Evolutionary conservation across 202 grass and related monocot genomes (phyloP).

Genomic region (Zoysia matrella): DNA sequence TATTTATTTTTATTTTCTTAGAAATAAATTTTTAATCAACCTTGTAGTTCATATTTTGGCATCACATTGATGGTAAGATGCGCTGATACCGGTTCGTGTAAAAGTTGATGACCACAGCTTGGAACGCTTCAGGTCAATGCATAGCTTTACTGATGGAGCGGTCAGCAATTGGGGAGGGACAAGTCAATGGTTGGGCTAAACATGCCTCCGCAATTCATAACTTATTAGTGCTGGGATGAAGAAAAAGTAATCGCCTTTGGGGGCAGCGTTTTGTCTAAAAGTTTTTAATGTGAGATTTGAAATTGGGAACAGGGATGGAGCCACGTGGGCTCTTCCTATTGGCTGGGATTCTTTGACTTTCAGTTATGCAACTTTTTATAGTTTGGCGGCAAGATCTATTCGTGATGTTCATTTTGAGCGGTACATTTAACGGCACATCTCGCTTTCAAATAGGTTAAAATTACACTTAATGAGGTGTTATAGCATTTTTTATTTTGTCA

Average conservation of each 20-base stretch:
- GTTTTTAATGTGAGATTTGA: constrained; percentile 27
- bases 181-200: constrained; percentile 50
- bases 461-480: constrained; percentile 27
- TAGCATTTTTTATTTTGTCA: neutral
- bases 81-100: constrained; percentile 36
- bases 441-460: constrained; percentile 56
- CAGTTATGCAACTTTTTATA: neutral
- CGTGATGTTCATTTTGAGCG: constrained; percentile 32
- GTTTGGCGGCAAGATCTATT: constrained; percentile 38
- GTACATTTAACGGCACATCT: constrained; percentile 32
- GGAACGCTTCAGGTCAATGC: constrained; percentile 54
- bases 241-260: constrained; percentile 27
- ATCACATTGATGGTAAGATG: neutral
- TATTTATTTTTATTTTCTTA: neutral
- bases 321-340: constrained; percentile 23
- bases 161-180: constrained; percentile 43
- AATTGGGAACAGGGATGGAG: neutral
- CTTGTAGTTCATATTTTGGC: constrained; percentile 13
- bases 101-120: constrained; percentile 33
- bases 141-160: constrained; percentile 13
- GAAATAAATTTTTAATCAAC: neutral
- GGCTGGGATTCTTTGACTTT: constrained; percentile 28
- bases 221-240: constrained; percentile 7
- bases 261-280: constrained; percentile 34
- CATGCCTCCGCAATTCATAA: constrained; percentile 21